Evolutionary conservation across 352 stramenopile species (phyloP), one percentile per base, ranked within the genome.

Genomic region (Saprolegnia diclina): DNA sequence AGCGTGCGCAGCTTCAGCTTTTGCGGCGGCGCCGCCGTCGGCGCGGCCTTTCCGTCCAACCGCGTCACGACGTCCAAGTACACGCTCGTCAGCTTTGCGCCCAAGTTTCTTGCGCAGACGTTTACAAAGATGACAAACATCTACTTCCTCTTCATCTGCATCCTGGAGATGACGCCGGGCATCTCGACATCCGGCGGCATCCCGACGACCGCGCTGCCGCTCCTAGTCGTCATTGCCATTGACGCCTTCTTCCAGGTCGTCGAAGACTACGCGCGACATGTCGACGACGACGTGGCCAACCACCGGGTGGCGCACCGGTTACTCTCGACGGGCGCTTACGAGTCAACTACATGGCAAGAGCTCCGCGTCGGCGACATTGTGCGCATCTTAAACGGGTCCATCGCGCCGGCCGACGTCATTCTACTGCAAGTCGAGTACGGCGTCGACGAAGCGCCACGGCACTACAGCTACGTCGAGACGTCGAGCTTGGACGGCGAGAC

Each of bases 131-230:
- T 87, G 11, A 81, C 82, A 40, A 98, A 98, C 69, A 82, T 91
- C 22, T 98, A 98, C 72, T 98, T 98, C 64, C 71, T 98, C 10
- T 75, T 97, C 19, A 87, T 98, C 16, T 95, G 87, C 7, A 74
- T 89, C 29, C 74, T 97, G 10, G 85, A 96, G 71, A 84, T 73
- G 22, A 84, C 96, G 66, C 77, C 74, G 24, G 71, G 53, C 10
- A 95, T 97, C 77, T 90, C 76, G 38, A 97, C 96, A 68, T 96
- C 91, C 7, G 75, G 75, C 66, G 78, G 82, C 0, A 67, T 95
- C 9, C 89, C 91, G 0, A 81, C 90, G 7, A 96, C 88, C 56
- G 62, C 96, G 32, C 78, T 89, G 0, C 88, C 94, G 38, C 79
- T 98, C 3, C 61, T 90, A 11, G 91, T 97, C 63, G 94, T 98